phyloP scores from a whole-genome alignment of 129 eudicot genomes.

The Lonicera japonica region DNA sequence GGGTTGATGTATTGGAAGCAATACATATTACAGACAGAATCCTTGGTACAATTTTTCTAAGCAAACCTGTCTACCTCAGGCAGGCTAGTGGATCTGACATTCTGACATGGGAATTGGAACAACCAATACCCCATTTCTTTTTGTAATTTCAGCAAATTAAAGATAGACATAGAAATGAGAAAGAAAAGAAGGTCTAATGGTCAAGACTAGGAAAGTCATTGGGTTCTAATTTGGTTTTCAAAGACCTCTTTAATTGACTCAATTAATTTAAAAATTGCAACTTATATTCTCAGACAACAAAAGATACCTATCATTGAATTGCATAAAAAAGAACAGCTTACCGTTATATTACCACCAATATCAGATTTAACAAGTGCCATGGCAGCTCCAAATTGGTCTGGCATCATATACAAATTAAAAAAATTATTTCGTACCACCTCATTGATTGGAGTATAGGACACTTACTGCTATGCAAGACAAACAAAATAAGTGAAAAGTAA shows the following conservation, averaged over 20 bases:
- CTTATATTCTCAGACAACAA: background rate
- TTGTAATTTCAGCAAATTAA: too few relatives aligned
- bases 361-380: conserved; percentile 91
- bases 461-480: background rate
- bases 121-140: background rate
- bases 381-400: conserved; percentile 90
- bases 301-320: background rate
- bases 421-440: background rate
- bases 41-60: too few relatives aligned
- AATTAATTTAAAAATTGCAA: background rate
- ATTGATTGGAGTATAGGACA: background rate
- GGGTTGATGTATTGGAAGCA: background rate
- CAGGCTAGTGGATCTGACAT: background rate
- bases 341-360: conserved; percentile 74
- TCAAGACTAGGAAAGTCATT: background rate
- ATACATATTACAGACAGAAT: background rate
- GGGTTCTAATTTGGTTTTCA: background rate
- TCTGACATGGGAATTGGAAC: background rate
- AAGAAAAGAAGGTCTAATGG: background rate
- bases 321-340: conserved; percentile 16
- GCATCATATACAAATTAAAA: conserved; percentile 7
- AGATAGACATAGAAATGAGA: background rate
- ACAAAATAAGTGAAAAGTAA: background rate
- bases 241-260: background rate
- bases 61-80: too few relatives aligned